Percentiles rank a stretch among this genome's conserved stretches.
These are phyloP conservation scores for Penicillium sp. DNA, from an alignment of 2,329 filamentous ascomycete species.

Conservation along the genomic window DNA sequence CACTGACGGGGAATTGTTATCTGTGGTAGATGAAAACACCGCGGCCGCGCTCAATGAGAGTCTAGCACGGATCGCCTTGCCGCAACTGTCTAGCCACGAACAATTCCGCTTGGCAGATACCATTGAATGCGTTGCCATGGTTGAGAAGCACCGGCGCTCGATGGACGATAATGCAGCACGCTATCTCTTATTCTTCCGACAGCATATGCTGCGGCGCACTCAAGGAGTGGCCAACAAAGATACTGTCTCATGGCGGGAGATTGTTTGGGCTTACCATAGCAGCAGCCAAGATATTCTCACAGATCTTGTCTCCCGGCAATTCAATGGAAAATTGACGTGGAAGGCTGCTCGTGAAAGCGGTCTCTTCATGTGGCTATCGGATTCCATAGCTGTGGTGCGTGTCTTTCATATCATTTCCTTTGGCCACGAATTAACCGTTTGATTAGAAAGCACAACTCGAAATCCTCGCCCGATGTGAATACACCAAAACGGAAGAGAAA, in stretches of 20 bases:
- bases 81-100: conserved; percentile 77
- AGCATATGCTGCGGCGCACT: conserved; percentile 69
- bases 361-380: conserved; percentile 91
- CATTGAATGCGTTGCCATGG: conserved; percentile 76
- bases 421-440: not conserved
- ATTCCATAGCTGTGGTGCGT: conserved; percentile 70
- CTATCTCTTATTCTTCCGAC: conserved; percentile 83
- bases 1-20: conserved; percentile 53
- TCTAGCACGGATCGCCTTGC: conserved; percentile 70
- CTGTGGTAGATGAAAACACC: conserved; percentile 67
- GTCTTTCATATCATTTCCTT: not conserved
- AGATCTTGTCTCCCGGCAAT: conserved; percentile 77
- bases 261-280: conserved; percentile 47
- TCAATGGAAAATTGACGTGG: conserved; percentile 78
- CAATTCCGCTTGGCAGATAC: conserved; percentile 84
- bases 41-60: conserved; percentile 71
- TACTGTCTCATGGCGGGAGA: conserved; percentile 55
- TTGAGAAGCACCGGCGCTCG: conserved; percentile 81
- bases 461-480: conserved; percentile 86
- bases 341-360: conserved; percentile 80
- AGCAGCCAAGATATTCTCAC: conserved; percentile 79
- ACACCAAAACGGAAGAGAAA: conserved; percentile 80
- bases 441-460: conserved; percentile 75
- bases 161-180: conserved; percentile 87
- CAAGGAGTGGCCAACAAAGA: conserved; percentile 62